Evolutionary conservation across 1,284 basidiomycete species (phyloP).

Genomic region (Tylopilus sp.): DNA sequence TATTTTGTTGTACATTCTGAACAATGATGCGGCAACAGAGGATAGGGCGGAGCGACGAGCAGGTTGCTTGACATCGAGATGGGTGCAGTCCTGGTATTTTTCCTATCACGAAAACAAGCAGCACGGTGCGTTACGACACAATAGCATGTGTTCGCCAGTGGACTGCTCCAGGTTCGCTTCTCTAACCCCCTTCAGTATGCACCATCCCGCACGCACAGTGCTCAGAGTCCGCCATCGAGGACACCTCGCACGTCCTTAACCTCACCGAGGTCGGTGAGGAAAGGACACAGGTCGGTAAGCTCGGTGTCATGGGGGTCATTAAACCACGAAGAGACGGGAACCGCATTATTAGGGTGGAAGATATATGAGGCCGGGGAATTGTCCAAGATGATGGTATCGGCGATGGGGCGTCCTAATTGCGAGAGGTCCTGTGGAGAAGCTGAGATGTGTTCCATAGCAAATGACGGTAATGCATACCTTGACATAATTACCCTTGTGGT

Average conservation of each 20-base stretch:
- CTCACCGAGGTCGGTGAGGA: conserved; percentile 80
- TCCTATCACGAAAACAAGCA: conserved; percentile 31
- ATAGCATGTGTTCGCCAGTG: conserved; percentile 22
- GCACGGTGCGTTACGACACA: conserved; percentile 32
- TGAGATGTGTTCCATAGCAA: conserved; percentile 10
- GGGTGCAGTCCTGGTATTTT: conserved; percentile 29
- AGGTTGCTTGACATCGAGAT: conserved; percentile 18
- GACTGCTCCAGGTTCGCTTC: conserved; percentile 12
- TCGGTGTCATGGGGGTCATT: conserved; percentile 98
- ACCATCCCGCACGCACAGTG: conserved; percentile 19
- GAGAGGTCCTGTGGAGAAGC: conserved; percentile 74
- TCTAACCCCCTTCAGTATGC: conserved; percentile 18
- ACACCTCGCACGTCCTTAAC: conserved; percentile 93
- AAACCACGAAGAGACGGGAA: conserved; percentile 99
- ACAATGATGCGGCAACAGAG: conserved; percentile 6
- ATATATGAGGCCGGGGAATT: conserved; percentile 99
- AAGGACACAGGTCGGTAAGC: conserved; percentile 89
- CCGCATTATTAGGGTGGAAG: conserved; percentile 98
- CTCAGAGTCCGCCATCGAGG: conserved; percentile 74
- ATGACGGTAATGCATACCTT: conserved; percentile 56
- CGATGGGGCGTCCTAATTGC: conserved; percentile 89
- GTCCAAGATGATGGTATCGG: conserved; percentile 95
- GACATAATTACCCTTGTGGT: conserved; percentile 98
- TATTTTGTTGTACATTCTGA: conserved; percentile 20
- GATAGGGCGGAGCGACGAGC: conserved; percentile 1